These are phyloP conservation scores for Fusarium tupiense DNA, from an alignment of 2,329 filamentous ascomycete genomes.

Conservation along the genomic window DNA sequence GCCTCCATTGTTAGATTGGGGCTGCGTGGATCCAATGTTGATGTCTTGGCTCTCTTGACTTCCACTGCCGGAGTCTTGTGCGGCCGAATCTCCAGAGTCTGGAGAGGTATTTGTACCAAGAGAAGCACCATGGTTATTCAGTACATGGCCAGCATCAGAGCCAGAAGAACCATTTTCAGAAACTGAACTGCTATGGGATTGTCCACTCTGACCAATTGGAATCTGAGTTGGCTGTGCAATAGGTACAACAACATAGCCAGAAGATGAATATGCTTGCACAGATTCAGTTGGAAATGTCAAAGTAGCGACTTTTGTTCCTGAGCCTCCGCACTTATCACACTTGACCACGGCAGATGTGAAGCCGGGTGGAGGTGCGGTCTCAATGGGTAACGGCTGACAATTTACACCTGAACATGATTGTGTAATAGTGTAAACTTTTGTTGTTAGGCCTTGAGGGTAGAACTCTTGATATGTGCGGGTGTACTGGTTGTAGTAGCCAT, in stretches of 20 bases:
- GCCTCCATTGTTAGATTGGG: not conserved
- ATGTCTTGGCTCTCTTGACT: not conserved
- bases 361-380: slow-evolving; percentile 8
- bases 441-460: not conserved
- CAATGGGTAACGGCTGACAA: not conserved
- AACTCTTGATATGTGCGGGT: slow-evolving; percentile 16
- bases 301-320: not conserved
- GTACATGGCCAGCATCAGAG: not conserved
- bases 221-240: not conserved
- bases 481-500: not conserved
- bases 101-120: not conserved
- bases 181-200: not conserved
- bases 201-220: not conserved
- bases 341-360: slow-evolving; percentile 11
- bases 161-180: not conserved
- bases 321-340: not conserved
- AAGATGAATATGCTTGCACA: slow-evolving; percentile 11
- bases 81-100: not conserved
- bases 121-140: not conserved
- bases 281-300: slow-evolving; percentile 8
- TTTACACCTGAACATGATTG: slow-evolving; percentile 1
- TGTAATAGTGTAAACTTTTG: not conserved
- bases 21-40: not conserved
- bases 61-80: not conserved
- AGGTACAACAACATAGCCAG: slow-evolving; percentile 1